Conservation (phyloP, 495 filamentous ascomycete genomes). For the Daldinia decipiens region DNA sequence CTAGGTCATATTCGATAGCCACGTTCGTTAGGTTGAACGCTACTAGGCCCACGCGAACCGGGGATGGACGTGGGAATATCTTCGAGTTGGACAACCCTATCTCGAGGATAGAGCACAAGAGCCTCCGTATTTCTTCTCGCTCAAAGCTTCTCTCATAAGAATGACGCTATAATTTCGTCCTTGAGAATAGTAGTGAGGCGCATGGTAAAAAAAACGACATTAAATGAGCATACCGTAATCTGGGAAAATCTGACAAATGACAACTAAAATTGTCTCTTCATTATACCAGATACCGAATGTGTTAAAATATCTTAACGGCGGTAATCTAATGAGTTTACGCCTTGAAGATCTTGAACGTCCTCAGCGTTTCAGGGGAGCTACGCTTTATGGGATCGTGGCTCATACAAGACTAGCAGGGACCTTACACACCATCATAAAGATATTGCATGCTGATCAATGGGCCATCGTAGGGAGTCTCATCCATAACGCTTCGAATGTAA, state of each 20-base stretch:
- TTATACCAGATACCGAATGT: neutral
- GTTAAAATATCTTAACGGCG: neutral
- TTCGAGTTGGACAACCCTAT: conserved; percentile 36
- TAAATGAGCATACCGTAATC: neutral
- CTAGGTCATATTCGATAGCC: too few species aligned
- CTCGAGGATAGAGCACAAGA: conserved; percentile 12
- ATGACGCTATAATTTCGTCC: neutral
- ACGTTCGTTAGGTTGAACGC: too few species aligned
- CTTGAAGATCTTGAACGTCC: neutral
- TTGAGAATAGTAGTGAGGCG: neutral
- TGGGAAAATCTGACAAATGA: neutral
- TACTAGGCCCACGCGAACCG: conserved; percentile 56
- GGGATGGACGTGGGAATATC: conserved; percentile 41
- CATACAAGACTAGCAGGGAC: neutral
- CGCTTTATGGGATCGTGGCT: neutral
- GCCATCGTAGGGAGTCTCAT: too few species aligned
- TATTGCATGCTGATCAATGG: too few species aligned
- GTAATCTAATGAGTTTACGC: neutral
- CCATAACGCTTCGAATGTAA: too few species aligned
- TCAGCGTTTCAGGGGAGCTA: neutral
- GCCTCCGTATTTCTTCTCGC: conserved; percentile 19
- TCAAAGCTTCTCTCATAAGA: neutral
- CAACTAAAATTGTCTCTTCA: neutral
- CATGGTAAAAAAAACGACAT: neutral
- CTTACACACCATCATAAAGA: too few species aligned